These are phyloP conservation scores for Stachybotrys chartarum DNA, from an alignment of 2,329 filamentous ascomycete species.

Conservation along the genomic window DNA sequence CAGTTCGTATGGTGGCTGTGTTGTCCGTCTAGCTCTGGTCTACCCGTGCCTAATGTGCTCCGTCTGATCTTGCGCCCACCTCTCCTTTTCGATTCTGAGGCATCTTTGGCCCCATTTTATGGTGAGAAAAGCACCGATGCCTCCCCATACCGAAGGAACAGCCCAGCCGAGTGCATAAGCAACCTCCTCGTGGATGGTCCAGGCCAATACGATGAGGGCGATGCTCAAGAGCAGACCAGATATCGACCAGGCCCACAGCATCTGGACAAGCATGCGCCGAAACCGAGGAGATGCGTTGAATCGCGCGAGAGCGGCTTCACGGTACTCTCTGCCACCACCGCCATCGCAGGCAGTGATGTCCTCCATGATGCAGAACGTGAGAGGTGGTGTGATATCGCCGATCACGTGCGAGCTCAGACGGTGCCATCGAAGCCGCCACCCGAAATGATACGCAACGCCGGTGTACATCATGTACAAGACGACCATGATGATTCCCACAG, in stretches of 20 bases:
- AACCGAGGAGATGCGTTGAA: slow-evolving; percentile 16
- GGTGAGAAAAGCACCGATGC: slow-evolving; percentile 4
- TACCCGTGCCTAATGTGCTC: background rate
- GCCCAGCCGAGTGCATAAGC: slow-evolving; percentile 7
- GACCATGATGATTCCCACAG: slow-evolving; percentile 31
- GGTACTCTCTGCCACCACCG: slow-evolving; percentile 28
- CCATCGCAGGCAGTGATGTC: slow-evolving; percentile 56
- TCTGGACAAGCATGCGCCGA: slow-evolving; percentile 13
- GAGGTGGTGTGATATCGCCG: slow-evolving; percentile 44
- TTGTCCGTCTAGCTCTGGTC: background rate
- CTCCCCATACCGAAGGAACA: slow-evolving; percentile 6
- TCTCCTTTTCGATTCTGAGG: slow-evolving; percentile 7
- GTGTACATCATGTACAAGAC: slow-evolving; percentile 26
- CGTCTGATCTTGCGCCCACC: slow-evolving; percentile 4
- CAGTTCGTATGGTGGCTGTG: too few relatives aligned
- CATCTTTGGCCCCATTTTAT: slow-evolving; percentile 6
- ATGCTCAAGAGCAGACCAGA: slow-evolving; percentile 11
- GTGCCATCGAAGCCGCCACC: slow-evolving; percentile 6
- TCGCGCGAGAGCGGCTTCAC: slow-evolving; percentile 12
- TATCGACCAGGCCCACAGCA: slow-evolving; percentile 16
- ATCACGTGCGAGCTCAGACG: slow-evolving; percentile 49
- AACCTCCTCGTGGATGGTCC: slow-evolving; percentile 7
- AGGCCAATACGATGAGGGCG: slow-evolving; percentile 4
- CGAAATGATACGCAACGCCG: slow-evolving; percentile 2
- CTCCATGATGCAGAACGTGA: slow-evolving; percentile 52